Conservation (phyloP, 495 filamentous ascomycete species). For the Trichoderma virens region DNA sequence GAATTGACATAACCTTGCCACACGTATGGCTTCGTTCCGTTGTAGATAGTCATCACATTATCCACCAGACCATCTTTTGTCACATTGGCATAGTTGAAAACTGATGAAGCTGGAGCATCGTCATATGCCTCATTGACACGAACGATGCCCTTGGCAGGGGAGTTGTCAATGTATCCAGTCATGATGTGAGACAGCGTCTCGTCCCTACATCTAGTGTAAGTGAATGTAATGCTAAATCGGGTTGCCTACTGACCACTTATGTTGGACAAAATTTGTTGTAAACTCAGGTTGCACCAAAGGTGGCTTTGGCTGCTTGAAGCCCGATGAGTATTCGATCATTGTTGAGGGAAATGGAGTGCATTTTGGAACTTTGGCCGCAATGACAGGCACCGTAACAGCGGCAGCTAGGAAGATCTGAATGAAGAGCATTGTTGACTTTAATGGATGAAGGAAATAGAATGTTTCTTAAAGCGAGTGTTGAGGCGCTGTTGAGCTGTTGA, state of each 20-base stretch:
- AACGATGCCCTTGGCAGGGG: conserved; percentile 19
- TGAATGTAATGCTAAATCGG: background rate
- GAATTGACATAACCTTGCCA: conserved; percentile 1
- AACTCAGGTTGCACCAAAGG: conserved; percentile 22
- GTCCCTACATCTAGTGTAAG: conserved; percentile 17
- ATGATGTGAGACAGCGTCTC: conserved; percentile 25
- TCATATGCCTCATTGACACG: conserved; percentile 24
- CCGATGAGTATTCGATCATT: conserved; percentile 16
- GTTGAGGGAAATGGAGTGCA: conserved; percentile 3
- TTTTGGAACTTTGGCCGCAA: background rate
- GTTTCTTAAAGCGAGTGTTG: background rate
- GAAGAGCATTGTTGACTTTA: background rate
- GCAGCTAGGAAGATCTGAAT: background rate
- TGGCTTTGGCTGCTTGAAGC: conserved; percentile 23
- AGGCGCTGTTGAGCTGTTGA: background rate
- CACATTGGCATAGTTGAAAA: conserved; percentile 26
- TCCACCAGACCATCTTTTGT: conserved; percentile 23
- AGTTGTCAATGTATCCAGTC: conserved; percentile 24
- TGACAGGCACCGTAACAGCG: background rate
- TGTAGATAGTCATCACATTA: conserved; percentile 20
- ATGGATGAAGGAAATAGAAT: background rate
- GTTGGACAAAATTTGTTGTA: conserved; percentile 24
- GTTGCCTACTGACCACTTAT: conserved; percentile 20
- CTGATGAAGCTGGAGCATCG: conserved; percentile 20
- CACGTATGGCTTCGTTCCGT: conserved; percentile 3